These are phyloP conservation scores for Fusarium fracticaudum DNA, from an alignment of 2,329 filamentous ascomycete genomes.

Conservation along the genomic window DNA sequence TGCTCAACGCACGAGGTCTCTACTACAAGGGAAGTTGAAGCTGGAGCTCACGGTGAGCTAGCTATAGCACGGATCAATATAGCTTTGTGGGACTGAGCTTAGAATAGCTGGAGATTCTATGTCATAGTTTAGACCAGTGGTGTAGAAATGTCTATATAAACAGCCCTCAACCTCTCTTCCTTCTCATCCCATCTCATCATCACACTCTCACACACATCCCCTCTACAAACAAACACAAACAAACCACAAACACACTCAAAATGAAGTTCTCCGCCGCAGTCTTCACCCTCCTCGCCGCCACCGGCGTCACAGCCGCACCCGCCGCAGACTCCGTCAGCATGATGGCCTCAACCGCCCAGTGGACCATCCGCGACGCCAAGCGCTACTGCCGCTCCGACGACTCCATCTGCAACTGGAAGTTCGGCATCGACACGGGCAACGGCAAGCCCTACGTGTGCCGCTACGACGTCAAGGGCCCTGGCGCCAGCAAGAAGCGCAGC, in stretches of 20 bases:
- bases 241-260: conserved; percentile 33
- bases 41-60: background rate
- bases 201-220: background rate
- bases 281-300: conserved; percentile 49
- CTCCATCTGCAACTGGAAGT: conserved; percentile 56
- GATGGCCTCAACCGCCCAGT: conserved; percentile 52
- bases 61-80: background rate
- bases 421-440: conserved; percentile 55
- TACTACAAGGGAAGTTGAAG: background rate
- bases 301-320: conserved; percentile 50
- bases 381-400: conserved; percentile 53
- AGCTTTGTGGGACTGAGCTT: background rate
- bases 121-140: background rate
- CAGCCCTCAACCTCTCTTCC: conserved; percentile 2
- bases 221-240: background rate
- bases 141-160: conserved; percentile 27
- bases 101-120: background rate
- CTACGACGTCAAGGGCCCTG: conserved; percentile 45
- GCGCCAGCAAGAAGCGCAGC: conserved; percentile 48
- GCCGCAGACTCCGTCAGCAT: conserved; percentile 48
- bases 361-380: conserved; percentile 54
- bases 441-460: conserved; percentile 47
- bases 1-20: background rate
- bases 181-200: conserved; percentile 7
- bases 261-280: conserved; percentile 58